phyloP scores from a whole-genome alignment of 23 red algal species.

The Gracilaria caudata region DNA sequence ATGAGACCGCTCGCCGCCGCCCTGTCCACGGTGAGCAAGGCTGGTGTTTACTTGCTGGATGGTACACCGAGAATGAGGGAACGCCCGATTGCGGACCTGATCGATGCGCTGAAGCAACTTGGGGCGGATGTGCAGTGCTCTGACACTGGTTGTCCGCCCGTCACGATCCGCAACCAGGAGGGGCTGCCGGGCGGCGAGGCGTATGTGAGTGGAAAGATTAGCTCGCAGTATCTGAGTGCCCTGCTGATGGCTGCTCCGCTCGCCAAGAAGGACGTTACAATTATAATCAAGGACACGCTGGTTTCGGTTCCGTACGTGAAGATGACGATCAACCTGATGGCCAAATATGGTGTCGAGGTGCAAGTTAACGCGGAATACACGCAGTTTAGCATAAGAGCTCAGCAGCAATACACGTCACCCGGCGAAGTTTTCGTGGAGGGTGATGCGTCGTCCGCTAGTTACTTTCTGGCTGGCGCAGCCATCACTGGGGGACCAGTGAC shows the following conservation, averaged over 20 bases:
- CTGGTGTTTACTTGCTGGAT: constrained; percentile 85
- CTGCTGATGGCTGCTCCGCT: constrained; percentile 95
- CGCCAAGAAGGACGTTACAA: constrained; percentile 72
- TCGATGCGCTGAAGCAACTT: constrained; percentile 87
- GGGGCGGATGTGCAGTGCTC: constrained; percentile 81
- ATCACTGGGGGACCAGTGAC: constrained; percentile 93
- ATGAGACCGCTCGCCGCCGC: constrained; percentile 97
- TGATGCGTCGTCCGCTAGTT: constrained; percentile 95
- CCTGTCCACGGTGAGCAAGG: constrained; percentile 46
- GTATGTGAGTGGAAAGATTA: constrained; percentile 89
- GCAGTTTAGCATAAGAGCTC: constrained; percentile 56
- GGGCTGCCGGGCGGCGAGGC: constrained; percentile 81
- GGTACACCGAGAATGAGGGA: constrained; percentile 94
- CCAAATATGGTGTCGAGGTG: constrained; percentile 86
- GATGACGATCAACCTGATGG: constrained; percentile 98
- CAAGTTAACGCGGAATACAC: constrained; percentile 60
- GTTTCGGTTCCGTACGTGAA: constrained; percentile 93
- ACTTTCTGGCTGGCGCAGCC: constrained; percentile 94
- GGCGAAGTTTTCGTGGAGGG: constrained; percentile 91
- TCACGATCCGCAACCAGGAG: constrained; percentile 51
- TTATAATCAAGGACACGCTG: constrained; percentile 84
- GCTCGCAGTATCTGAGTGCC: constrained; percentile 89
- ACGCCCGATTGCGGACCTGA: constrained; percentile 90
- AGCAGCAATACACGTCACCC: constrained; percentile 82
- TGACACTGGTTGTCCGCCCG: constrained; percentile 95